Evolutionary conservation across 1,284 basidiomycete species (phyloP).

Genomic region (Laetiporus sulphureus): DNA sequence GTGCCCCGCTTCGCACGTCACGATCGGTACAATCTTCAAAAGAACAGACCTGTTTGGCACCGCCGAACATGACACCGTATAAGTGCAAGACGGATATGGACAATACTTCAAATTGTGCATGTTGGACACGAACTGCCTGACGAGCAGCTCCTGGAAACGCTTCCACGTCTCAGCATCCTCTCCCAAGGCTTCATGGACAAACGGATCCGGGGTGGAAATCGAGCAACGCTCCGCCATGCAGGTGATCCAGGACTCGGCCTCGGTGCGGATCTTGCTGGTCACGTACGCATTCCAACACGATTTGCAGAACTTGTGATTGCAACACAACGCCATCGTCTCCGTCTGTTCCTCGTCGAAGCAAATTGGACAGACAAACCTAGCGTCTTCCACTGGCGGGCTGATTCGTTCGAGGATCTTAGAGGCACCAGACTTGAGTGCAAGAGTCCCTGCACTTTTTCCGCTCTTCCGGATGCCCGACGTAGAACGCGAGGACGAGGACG

Average conservation of each 20-base stretch:
- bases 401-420: conserved; percentile 22
- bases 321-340: conserved; percentile 60
- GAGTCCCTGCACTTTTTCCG: conserved; percentile 33
- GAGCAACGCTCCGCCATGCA: conserved; percentile 94
- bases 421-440: conserved; percentile 26
- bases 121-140: conserved; percentile 88
- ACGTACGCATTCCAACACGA: conserved; percentile 88
- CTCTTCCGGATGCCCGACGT: conserved; percentile 30
- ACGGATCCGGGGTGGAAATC: conserved; percentile 64
- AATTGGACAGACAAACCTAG: conserved; percentile 75
- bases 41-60: conserved; percentile 72
- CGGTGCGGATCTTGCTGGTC: conserved; percentile 81
- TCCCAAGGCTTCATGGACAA: conserved; percentile 42
- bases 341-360: conserved; percentile 80
- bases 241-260: conserved; percentile 83
- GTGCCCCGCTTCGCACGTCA: conserved; percentile 72
- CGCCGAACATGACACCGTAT: conserved; percentile 82
- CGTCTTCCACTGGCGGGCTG: conserved; percentile 24
- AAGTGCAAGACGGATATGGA: conserved; percentile 79
- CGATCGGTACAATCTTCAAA: conserved; percentile 81
- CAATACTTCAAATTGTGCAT: conserved; percentile 87
- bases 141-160: conserved; percentile 83
- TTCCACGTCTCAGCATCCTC: conserved; percentile 42
- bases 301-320: conserved; percentile 79
- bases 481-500: conserved; percentile 14